A percentile compares a stretch with the other conserved stretches of the same genome.
Conservation (phyloP, 208 protist species). For the Jaenimonas drosophilae region DNA sequence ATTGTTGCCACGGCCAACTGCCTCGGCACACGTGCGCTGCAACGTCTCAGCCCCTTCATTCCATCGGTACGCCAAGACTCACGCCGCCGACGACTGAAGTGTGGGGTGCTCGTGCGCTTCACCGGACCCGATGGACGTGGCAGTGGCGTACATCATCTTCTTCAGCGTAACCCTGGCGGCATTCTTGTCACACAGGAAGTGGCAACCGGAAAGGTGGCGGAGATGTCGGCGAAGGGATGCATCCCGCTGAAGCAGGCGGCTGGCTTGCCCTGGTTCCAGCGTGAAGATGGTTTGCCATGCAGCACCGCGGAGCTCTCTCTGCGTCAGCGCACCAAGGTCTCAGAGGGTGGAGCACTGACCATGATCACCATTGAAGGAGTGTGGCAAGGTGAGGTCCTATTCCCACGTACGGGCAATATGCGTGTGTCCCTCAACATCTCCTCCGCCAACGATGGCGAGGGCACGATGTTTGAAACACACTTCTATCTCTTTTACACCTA, state of each 20-base stretch:
- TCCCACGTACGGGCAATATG: neutral
- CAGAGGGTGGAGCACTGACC: slow-evolving; percentile 10
- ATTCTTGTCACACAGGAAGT: too few relatives aligned
- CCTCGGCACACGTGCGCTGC: neutral
- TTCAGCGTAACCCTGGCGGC: too few relatives aligned
- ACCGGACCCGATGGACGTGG: too few relatives aligned
- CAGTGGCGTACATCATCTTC: too few relatives aligned
- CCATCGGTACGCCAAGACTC: neutral
- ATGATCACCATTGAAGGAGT: slow-evolving; percentile 41
- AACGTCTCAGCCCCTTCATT: neutral
- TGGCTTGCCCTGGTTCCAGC: slow-evolving; percentile 45
- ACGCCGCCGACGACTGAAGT: too few relatives aligned
- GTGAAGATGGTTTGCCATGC: slow-evolving; percentile 65
- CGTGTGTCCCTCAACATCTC: slow-evolving; percentile 2
- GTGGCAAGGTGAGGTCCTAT: slow-evolving; percentile 55
- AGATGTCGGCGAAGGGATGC: slow-evolving; percentile 26
- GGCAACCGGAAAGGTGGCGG: slow-evolving; percentile 9
- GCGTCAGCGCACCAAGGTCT: slow-evolving; percentile 25
- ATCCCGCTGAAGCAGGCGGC: slow-evolving; percentile 75
- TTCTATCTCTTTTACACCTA: slow-evolving; percentile 47
- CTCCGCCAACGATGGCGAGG: slow-evolving; percentile 6
- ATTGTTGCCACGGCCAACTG: slow-evolving; percentile 45
- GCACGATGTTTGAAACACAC: slow-evolving; percentile 10
- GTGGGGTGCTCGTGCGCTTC: too few relatives aligned
- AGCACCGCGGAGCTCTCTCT: slow-evolving; percentile 72